Base-by-base conservation (phyloP, 2,329 filamentous ascomycete species). In the Colletotrichum gigasporum region DNA sequence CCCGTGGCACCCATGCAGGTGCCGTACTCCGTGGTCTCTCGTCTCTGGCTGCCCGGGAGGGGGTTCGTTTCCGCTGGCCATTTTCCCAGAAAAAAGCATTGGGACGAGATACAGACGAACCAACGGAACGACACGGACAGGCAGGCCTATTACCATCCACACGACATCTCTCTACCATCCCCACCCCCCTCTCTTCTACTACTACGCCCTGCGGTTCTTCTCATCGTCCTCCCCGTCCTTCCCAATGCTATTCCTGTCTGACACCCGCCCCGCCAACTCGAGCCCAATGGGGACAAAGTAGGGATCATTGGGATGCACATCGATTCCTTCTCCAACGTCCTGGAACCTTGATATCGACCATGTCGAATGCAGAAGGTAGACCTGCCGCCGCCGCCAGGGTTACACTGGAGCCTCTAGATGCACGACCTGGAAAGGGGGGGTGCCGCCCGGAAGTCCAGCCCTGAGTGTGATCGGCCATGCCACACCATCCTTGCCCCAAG, bases 361-460 rank as follows among this genome's bases (percentile, higher is more conserved):
- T 65, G 62, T 65, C 62, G 35, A 61, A 65, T 55, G 42, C 18
- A 65, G 62, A 65, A 65, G 62, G 62, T 65, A 52, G 32, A 47
- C 18, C 26, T 41, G 18, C 32, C n/a, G n/a, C 47, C 32, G 39
- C 28, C 30, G 35, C 39, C 28, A 34, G 41, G 41, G 61, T 61
- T 54, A 34, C 48, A 64, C 42, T 61, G 47, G 44, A 18, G 39
- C 18, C 39, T 63, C 47, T 30, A 16, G 47, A 32, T 35, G 47
- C n/a, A 59, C 61, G 16, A 45, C 44, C 41, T 20, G 5, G 47
- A 35, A 48, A 41, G 39, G 39, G 34, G 20, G 34, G 34, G 41
- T 10, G 58, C 37, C 37, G 37, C 45, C 45, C 53, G 28, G 37
- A 51, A 35, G 20, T 63, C 61, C 55, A 32, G 56, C 61, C 61